Base-by-base conservation (phyloP, 1,139 yeast genomes). In the Taphrina populina region DNA sequence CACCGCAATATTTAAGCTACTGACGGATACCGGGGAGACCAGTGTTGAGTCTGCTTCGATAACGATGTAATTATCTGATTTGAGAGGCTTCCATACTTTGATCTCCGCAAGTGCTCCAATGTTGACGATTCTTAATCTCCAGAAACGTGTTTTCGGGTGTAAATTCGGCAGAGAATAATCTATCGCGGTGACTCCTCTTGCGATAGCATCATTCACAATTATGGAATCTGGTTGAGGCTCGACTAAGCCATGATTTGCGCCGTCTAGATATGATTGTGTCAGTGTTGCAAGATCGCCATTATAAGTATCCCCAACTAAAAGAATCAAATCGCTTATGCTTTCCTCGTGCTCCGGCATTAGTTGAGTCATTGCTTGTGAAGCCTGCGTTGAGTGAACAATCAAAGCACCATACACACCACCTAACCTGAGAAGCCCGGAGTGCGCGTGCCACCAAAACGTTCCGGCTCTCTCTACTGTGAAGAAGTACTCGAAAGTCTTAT, bases 391-490 rank as follows among this genome's bases (percentile, higher is more conserved):
- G 45, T 76, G 76, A 59, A 88, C 79, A 41, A 88, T 76, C 60
- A 88, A 75, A 20, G 82, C 72, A 56, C 90, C 96, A 68, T 88
- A 77, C 73, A 88, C 74, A 60, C 96, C 96, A 66, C 87, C 95
- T 66, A 84, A 79, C 63, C 86, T 83, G 68, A 87, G 95, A 56
- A 84, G 81, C 1, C 78, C 77, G 15, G 84, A 77, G 69, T 87
- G 95, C 8, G 95, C 83, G 69, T 87, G 95, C 73, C 86, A 87
- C 95, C 95, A 86, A 71, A 73, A 87, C 1, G 92, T 77, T 58
- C 95, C 95, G 30, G 60, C 44, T 26, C 58, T 56, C 11, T 56
- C 54, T 35, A 87, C 86, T 5, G 94, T 82, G 69, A 88, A 88
- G 72, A 88, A 85, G 63, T 71, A 71, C 26, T 73, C 82, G 80